Evolutionary conservation across 2,329 filamentous ascomycete genomes (phyloP).

Genomic region (Aspergillus fumigatiaffinis): DNA sequence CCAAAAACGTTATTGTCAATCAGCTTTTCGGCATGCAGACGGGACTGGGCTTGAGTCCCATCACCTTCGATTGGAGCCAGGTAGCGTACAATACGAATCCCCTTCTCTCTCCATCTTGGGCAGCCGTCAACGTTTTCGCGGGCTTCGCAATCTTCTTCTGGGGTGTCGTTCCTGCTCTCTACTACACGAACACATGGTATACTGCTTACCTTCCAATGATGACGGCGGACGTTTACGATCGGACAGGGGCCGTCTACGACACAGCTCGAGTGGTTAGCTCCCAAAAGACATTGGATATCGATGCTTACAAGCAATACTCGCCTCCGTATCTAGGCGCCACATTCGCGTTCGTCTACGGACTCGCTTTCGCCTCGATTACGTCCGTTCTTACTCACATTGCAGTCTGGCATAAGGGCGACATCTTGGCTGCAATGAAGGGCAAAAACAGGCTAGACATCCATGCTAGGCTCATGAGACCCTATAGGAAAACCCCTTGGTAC

Average conservation of each 20-base stretch:
- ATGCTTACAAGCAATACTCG: slow-evolving; percentile 60
- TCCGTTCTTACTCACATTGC: slow-evolving; percentile 39
- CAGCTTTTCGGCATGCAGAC: slow-evolving; percentile 43
- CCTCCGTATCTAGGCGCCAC: slow-evolving; percentile 60
- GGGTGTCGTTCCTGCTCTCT: slow-evolving; percentile 30
- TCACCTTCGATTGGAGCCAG: slow-evolving; percentile 34
- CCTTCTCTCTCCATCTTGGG: slow-evolving; percentile 28
- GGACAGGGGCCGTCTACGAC: slow-evolving; percentile 56
- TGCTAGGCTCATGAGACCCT: slow-evolving; percentile 37
- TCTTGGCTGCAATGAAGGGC: slow-evolving; percentile 24
- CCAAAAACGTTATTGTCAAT: slow-evolving; percentile 45
- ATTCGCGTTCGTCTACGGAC: slow-evolving; percentile 50
- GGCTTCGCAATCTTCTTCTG: slow-evolving; percentile 25
- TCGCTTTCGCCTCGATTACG: slow-evolving; percentile 61
- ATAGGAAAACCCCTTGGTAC: slow-evolving; percentile 39
- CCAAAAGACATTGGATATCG: slow-evolving; percentile 54
- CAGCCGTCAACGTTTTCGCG: slow-evolving; percentile 31
- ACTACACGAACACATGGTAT: slow-evolving; percentile 49
- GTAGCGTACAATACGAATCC: slow-evolving; percentile 33
- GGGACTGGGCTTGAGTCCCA: slow-evolving; percentile 26
- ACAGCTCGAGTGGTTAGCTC: slow-evolving; percentile 53
- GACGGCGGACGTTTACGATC: slow-evolving; percentile 57
- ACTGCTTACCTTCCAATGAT: slow-evolving; percentile 58
- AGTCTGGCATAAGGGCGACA: slow-evolving; percentile 27
- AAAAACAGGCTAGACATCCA: slow-evolving; percentile 42